Base-by-base conservation (phyloP, 2,329 filamentous ascomycete species). In the Exophiala xenobiotica region DNA sequence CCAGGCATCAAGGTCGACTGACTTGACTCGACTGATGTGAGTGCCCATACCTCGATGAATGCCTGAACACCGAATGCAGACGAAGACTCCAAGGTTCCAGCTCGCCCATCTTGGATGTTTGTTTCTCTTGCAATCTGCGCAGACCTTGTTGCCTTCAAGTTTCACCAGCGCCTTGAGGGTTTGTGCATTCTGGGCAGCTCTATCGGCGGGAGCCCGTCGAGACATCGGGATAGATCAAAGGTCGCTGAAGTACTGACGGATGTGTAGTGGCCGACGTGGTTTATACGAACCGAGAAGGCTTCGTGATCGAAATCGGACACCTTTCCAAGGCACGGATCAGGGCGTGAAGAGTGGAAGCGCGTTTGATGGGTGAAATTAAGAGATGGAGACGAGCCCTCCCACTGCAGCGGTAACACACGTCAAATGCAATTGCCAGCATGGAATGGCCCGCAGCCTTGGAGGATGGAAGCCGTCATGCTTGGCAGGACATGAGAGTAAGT, bases 1-100 rank as follows among this genome's bases (percentile, higher is more conserved):
- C 93, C 93, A 99, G 20, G 92, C 86, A 71, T 99, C 93, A 59
- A 99, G 83, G 70, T 99, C 93, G 62, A 99, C 93, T 1, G 91
- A 96, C 72, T 99, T 99, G 70, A 99, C 93, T 71, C 88, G 82
- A 72, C 90, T 96, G 70, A 99, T 96, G 74, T 99, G 93, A 57
- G 92, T 97, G 65, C 93, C 93, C 91, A 99, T 97, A 62, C 92
- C 90, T 67, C 93, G 88, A 74, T 99, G 93, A 67, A 99, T 96
- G 66, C 95, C 95, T 14, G 93, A 99, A 74, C 93, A 99, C 68
- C 91, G 87, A 69, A 99, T 99, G 78, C 93, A 99, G 66, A 99
- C 78, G 69, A 99, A 99, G 67, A 99, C 85, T 64, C 93, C 93
- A 48, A 99, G 75, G 70, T 99, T 99, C 93, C 93, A 99, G 68